A percentile compares a stretch with the other conserved stretches of the same genome.
Conservation (phyloP, 495 filamentous ascomycete genomes). For the Trichoderma virens region DNA sequence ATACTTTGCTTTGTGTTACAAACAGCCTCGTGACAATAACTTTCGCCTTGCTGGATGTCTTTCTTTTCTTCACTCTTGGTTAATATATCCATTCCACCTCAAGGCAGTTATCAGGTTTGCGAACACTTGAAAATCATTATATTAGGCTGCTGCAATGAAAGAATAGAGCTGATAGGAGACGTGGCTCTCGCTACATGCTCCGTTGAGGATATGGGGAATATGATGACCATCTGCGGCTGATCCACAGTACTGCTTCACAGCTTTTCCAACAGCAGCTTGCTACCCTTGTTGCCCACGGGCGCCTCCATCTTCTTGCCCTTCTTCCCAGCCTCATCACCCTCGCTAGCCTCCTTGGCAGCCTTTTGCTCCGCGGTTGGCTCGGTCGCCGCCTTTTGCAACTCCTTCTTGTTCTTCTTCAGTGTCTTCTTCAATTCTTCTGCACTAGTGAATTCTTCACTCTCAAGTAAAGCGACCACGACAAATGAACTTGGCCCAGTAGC, state of each 20-base stretch:
- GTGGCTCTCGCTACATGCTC: not conserved
- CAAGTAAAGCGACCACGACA: conserved; percentile 69
- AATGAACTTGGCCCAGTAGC: conserved; percentile 76
- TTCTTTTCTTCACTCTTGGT: not conserved
- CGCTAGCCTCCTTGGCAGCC: conserved; percentile 24
- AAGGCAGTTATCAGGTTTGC: not conserved
- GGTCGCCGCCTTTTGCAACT: conserved; percentile 39
- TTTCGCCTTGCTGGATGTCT: no score
- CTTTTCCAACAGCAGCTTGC: conserved; percentile 47
- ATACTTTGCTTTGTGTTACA: not conserved
- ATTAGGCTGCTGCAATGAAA: not conserved
- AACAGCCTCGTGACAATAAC: not conserved
- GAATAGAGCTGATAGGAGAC: not conserved
- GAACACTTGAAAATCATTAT: not conserved
- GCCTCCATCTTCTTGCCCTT: conserved; percentile 29
- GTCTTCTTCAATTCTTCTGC: conserved; percentile 56
- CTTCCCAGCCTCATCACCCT: conserved; percentile 24
- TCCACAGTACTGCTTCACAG: conserved; percentile 17
- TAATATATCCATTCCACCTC: no score
- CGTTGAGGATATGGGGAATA: not conserved
- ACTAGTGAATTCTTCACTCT: conserved; percentile 67
- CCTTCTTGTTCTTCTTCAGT: conserved; percentile 52
- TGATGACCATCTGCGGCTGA: not conserved
- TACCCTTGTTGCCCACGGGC: conserved; percentile 44
- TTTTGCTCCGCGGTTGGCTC: conserved; percentile 35